Base-by-base conservation (phyloP, 306 rosid species). In the Malus sylvestris region DNA sequence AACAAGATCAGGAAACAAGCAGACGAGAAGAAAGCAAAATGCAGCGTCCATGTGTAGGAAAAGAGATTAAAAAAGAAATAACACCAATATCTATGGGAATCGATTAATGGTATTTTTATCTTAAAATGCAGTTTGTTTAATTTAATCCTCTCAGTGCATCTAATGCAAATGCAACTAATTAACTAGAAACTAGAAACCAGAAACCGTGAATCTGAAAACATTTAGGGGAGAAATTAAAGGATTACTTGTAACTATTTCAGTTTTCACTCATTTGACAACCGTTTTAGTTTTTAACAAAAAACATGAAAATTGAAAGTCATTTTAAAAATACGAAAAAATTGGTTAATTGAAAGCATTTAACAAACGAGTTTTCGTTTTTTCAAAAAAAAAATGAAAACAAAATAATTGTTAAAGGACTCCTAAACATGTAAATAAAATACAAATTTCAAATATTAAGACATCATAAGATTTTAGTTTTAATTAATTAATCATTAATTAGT, bases 361-460 rank as follows among this genome's bases (percentile, higher is more conserved):
- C 55, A 49, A 49, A 5, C 2, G 20, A 49, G 8, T 5, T 1
- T 15, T 49, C 20, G 1, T 49, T 49, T 49, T 49, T 49, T 15
- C 20, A 4, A 49, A 49, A 15, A 49, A 46, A 46, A 49, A 15
- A 2, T 49, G 20, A 49, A 49, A 15, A 49, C 20, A 49, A 49
- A 49, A 49, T 49, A 6, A 18, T 49, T 49, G 15, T 49, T 15
- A 49, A 15, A 49, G 3, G 8, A 15, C 20, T 49, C 16, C 18
- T 49, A 15, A 16, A 76, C 74, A 51, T 58, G 87, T 40, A 75
- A 76, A 69, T 67, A 82, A 79, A 68, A 75, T 83, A 81, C 83
- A 81, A 22, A 73, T 71, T 61, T 73, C 53, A 79, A 70, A 82
- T 67, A 45, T 75, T 65, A 67, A 78, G 68, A 42, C 74, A 42